Evolutionary conservation across 1,139 yeast genomes (phyloP).

Genomic region (Zygoascus sp.): DNA sequence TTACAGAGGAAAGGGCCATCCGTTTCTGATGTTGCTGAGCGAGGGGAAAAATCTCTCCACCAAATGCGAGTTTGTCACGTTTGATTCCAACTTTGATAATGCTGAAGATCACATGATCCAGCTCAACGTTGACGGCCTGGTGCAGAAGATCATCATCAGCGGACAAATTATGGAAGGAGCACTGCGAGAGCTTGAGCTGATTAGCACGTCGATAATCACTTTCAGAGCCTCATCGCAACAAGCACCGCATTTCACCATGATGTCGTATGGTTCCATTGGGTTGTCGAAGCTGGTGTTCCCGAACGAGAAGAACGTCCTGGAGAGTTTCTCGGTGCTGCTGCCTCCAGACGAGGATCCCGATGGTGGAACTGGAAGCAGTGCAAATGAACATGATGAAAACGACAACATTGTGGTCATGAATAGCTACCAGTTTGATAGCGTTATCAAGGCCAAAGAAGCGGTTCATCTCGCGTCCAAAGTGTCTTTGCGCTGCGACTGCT

Average conservation of each 20-base stretch:
- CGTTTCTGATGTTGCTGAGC: constrained; percentile 66
- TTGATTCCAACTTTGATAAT: constrained; percentile 36
- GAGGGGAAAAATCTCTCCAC: constrained; percentile 61
- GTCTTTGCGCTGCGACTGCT: constrained; percentile 31
- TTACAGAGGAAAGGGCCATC: constrained; percentile 55
- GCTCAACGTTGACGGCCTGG: constrained; percentile 48
- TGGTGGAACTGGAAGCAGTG: too few relatives aligned
- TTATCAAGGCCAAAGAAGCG: constrained; percentile 30
- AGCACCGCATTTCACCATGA: constrained; percentile 39
- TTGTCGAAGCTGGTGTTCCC: constrained; percentile 66
- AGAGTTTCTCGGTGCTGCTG: constrained; percentile 37
- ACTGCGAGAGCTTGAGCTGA: constrained; percentile 61
- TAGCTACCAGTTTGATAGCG: constrained; percentile 27
- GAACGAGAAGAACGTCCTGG: constrained; percentile 56
- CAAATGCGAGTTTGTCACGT: constrained; percentile 64
- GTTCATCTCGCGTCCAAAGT: constrained; percentile 31
- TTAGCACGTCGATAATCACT: constrained; percentile 57
- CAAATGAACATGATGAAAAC: constrained; percentile 12
- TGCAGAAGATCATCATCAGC: constrained; percentile 61
- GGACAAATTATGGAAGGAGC: constrained; percentile 63
- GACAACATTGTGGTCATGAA: constrained; percentile 22
- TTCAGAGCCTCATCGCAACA: constrained; percentile 39
- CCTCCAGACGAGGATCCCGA: constrained; percentile 19
- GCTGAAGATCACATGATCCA: constrained; percentile 10
- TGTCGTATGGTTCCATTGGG: constrained; percentile 68